These are phyloP conservation scores for Xanthoconium stramineum DNA, from an alignment of 768 basidiomycete genomes.

Conservation along the genomic window DNA sequence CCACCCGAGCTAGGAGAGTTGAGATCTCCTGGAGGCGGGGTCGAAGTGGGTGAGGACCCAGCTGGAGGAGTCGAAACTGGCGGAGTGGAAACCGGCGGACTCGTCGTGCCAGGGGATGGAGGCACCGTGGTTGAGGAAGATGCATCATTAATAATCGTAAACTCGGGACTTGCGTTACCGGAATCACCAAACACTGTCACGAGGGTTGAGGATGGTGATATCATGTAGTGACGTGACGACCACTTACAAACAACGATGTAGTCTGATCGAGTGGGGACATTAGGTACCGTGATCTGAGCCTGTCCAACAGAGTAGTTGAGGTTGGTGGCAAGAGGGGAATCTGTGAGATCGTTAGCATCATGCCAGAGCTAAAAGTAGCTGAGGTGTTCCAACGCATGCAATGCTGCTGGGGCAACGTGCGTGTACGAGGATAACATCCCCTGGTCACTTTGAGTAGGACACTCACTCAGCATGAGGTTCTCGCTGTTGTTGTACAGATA, in stretches of 20 bases:
- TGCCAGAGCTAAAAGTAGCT: not conserved
- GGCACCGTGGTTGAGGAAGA: slow-evolving; percentile 33
- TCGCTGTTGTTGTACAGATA: slow-evolving; percentile 27
- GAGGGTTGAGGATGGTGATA: not conserved
- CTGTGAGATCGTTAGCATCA: slow-evolving; percentile 18
- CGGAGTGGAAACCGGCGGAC: not conserved
- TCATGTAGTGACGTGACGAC: too few species aligned
- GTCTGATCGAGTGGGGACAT: slow-evolving; percentile 28
- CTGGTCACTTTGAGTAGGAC: not conserved
- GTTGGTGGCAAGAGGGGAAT: slow-evolving; percentile 35
- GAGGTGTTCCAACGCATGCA: not conserved
- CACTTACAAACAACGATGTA: slow-evolving; percentile 40
- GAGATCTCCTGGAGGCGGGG: not conserved
- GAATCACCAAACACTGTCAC: slow-evolving; percentile 38
- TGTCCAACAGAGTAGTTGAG: slow-evolving; percentile 31
- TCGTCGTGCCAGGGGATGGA: slow-evolving; percentile 5
- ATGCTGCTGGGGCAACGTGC: not conserved
- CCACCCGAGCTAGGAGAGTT: not conserved
- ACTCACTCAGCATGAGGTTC: slow-evolving; percentile 31
- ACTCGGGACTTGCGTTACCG: slow-evolving; percentile 38
- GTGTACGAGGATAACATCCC: not conserved
- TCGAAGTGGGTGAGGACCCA: not conserved
- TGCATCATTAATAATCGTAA: slow-evolving; percentile 55
- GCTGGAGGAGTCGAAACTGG: not conserved
- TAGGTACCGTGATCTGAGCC: slow-evolving; percentile 34